Conservation (phyloP, 768 basidiomycete species). For the Rhodosporidiobolus odoratus region DNA sequence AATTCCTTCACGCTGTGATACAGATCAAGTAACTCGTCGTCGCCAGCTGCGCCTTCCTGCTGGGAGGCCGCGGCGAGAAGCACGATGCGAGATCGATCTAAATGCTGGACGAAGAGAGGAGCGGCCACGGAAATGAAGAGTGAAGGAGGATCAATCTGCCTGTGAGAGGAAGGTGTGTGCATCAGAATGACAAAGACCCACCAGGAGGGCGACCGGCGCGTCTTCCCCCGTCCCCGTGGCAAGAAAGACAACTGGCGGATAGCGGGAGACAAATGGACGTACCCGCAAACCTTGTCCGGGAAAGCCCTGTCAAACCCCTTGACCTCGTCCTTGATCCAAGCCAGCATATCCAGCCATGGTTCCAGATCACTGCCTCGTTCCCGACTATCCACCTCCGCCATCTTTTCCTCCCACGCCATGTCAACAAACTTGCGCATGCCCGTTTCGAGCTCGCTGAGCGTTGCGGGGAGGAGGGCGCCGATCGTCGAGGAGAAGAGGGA, state of each 20-base stretch:
- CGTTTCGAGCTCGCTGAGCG: slow-evolving; percentile 22
- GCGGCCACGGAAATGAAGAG: slow-evolving; percentile 49
- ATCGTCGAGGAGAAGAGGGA: slow-evolving; percentile 30
- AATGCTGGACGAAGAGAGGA: slow-evolving; percentile 30
- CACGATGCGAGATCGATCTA: slow-evolving; percentile 13
- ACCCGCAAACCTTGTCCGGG: slow-evolving; percentile 75
- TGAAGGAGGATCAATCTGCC: slow-evolving; percentile 63
- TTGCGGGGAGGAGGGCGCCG: slow-evolving; percentile 13
- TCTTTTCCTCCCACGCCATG: slow-evolving; percentile 40
- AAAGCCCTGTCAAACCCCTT: slow-evolving; percentile 83
- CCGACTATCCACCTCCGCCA: slow-evolving; percentile 41
- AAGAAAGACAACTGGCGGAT: no score
- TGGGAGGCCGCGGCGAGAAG: slow-evolving; percentile 20
- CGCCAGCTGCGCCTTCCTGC: slow-evolving; percentile 58
- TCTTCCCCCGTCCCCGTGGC: no score
- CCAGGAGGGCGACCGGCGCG: no score
- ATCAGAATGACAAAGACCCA: no score
- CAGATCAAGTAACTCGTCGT: slow-evolving; percentile 81
- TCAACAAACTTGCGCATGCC: slow-evolving; percentile 34
- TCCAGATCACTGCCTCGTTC: slow-evolving; percentile 64
- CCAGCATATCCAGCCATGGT: slow-evolving; percentile 74
- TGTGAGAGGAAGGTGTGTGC: not conserved
- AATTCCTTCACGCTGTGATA: slow-evolving; percentile 73
- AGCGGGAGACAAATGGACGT: slow-evolving; percentile 42
- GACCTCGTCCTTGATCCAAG: slow-evolving; percentile 79